Percentiles rank a stretch among this genome's conserved stretches.
phyloP scores from a whole-genome alignment of 116 monocot species.

The Phalaenopsis hybrid region DNA sequence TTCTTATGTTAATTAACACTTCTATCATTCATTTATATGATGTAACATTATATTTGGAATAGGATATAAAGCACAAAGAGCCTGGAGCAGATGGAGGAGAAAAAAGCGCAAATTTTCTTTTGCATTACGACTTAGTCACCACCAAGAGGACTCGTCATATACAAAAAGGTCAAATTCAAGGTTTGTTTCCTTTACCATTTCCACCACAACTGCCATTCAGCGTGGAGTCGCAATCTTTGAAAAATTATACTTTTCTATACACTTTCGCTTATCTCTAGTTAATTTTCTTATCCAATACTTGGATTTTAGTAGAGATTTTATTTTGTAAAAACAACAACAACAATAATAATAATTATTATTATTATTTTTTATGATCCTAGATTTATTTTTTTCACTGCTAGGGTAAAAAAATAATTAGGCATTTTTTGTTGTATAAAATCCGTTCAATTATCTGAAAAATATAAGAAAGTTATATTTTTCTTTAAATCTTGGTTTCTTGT shows the following conservation, averaged over 20 bases:
- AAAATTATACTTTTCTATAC: neutral
- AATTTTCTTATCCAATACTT: neutral
- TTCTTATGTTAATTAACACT: neutral
- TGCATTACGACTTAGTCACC: conserved; percentile 12
- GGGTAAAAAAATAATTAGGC: neutral
- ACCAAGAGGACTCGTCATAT: conserved; percentile 46
- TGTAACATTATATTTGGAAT: neutral
- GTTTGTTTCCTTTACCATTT: conserved; percentile 13
- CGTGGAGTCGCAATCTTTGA: neutral
- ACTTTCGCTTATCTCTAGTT: neutral
- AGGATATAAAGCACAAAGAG: conserved; percentile 23
- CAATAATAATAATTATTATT: neutral
- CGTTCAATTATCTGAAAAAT: too few relatives aligned
- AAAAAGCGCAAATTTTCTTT: conserved; percentile 13
- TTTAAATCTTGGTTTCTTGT: neutral
- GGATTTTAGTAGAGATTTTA: neutral
- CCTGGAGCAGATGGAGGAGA: conserved; percentile 17
- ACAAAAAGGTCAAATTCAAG: conserved; percentile 20
- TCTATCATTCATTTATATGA: neutral
- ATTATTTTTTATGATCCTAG: neutral
- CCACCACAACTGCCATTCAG: neutral
- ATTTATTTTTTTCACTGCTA: neutral
- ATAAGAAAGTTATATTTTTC: neutral
- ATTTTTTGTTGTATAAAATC: neutral
- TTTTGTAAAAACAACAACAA: neutral